Percentiles rank a stretch among this genome's conserved stretches.
These are phyloP conservation scores for Suillus discolor DNA, from an alignment of 768 basidiomycete genomes.

Conservation along the genomic window DNA sequence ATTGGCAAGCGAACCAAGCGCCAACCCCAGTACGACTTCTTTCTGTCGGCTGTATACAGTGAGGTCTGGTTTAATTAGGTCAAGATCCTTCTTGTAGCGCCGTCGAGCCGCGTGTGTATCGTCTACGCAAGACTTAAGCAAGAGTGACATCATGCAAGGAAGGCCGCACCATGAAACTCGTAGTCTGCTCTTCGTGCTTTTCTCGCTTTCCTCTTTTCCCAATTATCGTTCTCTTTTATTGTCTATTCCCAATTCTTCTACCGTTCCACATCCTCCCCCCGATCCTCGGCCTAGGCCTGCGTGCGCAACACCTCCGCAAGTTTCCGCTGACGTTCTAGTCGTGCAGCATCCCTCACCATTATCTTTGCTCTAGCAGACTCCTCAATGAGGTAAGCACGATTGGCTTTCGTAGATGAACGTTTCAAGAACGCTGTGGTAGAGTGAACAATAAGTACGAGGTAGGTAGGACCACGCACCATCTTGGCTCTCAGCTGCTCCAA, in stretches of 20 bases:
- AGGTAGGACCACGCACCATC: constrained; percentile 55
- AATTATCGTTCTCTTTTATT: constrained; percentile 93
- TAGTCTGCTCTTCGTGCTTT: constrained; percentile 87
- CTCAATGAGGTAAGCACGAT: constrained; percentile 85
- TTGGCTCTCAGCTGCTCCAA: constrained; percentile 73
- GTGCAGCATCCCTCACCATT: not conserved
- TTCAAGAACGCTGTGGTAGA: constrained; percentile 59
- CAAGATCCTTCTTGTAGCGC: constrained; percentile 91
- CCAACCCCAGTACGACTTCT: constrained; percentile 77
- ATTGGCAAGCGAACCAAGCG: constrained; percentile 62
- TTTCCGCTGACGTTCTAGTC: constrained; percentile 66
- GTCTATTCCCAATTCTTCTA: constrained; percentile 95
- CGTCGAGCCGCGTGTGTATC: constrained; percentile 87
- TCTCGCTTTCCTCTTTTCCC: constrained; percentile 88
- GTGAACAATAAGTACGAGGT: constrained; percentile 5
- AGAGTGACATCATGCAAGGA: not conserved
- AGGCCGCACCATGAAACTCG: constrained; percentile 81
- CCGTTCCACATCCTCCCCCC: constrained; percentile 87
- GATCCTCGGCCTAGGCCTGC: constrained; percentile 87
- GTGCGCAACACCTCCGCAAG: constrained; percentile 83
- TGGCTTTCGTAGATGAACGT: constrained; percentile 75
- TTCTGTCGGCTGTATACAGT: constrained; percentile 88
- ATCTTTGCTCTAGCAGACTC: constrained; percentile 43
- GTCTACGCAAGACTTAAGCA: constrained; percentile 49
- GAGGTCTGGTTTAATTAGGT: constrained; percentile 85